A percentile compares a stretch with the other conserved stretches of the same genome.
Conservation (phyloP, 192 early-diverging fungal species). For the Coemansia sp. region DNA sequence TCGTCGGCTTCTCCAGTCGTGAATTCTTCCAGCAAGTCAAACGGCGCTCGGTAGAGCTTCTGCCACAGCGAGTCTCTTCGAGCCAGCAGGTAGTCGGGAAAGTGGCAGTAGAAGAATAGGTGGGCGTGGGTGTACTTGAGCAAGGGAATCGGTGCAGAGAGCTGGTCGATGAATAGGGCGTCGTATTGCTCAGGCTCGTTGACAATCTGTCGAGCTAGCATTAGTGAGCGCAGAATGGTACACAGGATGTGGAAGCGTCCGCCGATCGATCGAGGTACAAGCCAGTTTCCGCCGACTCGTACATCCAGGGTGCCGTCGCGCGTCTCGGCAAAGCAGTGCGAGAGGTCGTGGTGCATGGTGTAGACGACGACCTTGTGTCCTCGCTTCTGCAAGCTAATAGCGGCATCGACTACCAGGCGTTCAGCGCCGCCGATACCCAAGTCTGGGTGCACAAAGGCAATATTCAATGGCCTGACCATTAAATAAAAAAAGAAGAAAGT, state of each 20-base stretch:
- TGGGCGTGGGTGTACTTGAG: conserved; percentile 67
- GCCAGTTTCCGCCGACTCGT: conserved; percentile 68
- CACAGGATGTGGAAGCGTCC: conserved; percentile 81
- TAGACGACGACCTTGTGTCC: conserved; percentile 85
- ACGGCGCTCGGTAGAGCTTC: conserved; percentile 74
- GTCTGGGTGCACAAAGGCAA: conserved; percentile 93
- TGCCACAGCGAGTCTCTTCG: conserved; percentile 64
- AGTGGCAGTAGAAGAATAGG: conserved; percentile 97
- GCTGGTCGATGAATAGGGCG: conserved; percentile 85
- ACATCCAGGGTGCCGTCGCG: conserved; percentile 83
- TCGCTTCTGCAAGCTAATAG: conserved; percentile 72
- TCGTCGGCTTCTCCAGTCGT: conserved; percentile 89
- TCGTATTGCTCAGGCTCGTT: conserved; percentile 62
- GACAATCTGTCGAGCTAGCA: conserved; percentile 63
- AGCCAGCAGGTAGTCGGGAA: conserved; percentile 88
- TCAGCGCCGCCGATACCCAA: conserved; percentile 97
- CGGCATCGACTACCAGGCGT: conserved; percentile 92
- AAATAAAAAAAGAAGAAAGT: too few relatives aligned
- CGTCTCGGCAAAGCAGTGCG: conserved; percentile 93
- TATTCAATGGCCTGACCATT: conserved; percentile 41
- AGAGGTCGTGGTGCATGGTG: conserved; percentile 88
- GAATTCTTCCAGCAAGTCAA: conserved; percentile 84
- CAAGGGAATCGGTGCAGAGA: conserved; percentile 84
- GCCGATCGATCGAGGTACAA: conserved; percentile 71
- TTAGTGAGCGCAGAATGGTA: conserved; percentile 77